Percentiles rank a stretch among this genome's conserved stretches.
Conservation (phyloP, 1,284 basidiomycete species). For the Moniliella sp. region DNA sequence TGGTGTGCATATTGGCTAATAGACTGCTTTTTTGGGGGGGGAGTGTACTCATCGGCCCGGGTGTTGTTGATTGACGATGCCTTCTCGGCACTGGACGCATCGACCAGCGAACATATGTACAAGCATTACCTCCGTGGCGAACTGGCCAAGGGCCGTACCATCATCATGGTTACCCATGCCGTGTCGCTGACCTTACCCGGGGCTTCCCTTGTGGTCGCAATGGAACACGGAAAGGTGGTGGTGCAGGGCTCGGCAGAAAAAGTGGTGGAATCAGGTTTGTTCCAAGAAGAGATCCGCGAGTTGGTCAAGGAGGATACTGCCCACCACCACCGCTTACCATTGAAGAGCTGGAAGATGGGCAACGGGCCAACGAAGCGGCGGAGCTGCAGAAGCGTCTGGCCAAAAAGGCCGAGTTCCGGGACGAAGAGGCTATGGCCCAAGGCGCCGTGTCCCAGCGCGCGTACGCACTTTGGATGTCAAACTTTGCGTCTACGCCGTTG, state of each 20-base stretch:
- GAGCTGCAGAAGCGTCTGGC: conserved; percentile 14
- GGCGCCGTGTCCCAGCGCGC: conserved; percentile 14
- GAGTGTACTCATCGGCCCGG: conserved; percentile 75
- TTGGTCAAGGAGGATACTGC: neutral
- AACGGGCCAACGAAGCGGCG: conserved; percentile 14
- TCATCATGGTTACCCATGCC: conserved; percentile 68
- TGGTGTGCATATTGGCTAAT: too few relatives aligned
- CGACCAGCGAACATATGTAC: conserved; percentile 52
- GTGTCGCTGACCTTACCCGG: conserved; percentile 52
- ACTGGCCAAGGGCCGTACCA: conserved; percentile 46
- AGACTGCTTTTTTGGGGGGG: too few relatives aligned
- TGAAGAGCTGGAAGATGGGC: conserved; percentile 20
- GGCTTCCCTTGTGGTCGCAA: conserved; percentile 48
- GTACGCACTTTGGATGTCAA: conserved; percentile 24
- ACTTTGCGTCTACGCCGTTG: conserved; percentile 7
- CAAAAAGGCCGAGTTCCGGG: conserved; percentile 6
- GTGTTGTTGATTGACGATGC: conserved; percentile 73
- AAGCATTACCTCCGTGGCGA: conserved; percentile 47
- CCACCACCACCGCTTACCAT: conserved; percentile 6
- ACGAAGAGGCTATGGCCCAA: conserved; percentile 22
- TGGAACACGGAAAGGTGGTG: conserved; percentile 53
- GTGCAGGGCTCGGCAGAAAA: conserved; percentile 47
- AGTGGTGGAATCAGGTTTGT: conserved; percentile 41
- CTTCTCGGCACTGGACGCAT: conserved; percentile 67
- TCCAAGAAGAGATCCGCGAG: conserved; percentile 36